These are phyloP conservation scores for Zygosaccharomyces bailii DNA, from an alignment of 805 yeast genomes.

Conservation along the genomic window DNA sequence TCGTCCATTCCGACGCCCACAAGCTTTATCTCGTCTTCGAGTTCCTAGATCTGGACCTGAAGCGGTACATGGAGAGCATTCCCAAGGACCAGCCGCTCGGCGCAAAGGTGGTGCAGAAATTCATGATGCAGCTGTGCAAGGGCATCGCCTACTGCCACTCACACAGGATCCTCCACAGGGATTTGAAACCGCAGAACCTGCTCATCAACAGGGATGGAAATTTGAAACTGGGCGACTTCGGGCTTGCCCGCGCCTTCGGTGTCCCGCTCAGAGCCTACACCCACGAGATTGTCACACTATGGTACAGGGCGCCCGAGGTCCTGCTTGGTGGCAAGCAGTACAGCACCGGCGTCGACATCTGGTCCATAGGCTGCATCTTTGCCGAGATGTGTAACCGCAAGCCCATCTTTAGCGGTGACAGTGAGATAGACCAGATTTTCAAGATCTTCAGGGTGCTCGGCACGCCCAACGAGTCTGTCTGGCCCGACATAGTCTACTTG, in stretches of 20 bases:
- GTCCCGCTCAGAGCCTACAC: constrained; percentile 97
- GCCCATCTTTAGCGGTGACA: constrained; percentile 93
- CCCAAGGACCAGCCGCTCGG: constrained; percentile 88
- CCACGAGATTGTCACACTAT: constrained; percentile 93
- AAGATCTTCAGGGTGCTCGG: constrained; percentile 93
- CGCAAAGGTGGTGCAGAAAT: constrained; percentile 76
- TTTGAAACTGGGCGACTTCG: constrained; percentile 92
- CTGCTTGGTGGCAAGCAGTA: constrained; percentile 91
- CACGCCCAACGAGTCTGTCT: constrained; percentile 90
- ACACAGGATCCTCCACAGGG: constrained; percentile 65
- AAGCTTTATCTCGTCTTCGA: constrained; percentile 92
- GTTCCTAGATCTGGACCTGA: constrained; percentile 87
- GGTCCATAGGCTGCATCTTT: constrained; percentile 98
- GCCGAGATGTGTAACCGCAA: constrained; percentile 99
- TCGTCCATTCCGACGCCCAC: constrained; percentile 88
- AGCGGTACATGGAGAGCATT: constrained; percentile 87
- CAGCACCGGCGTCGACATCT: constrained; percentile 94
- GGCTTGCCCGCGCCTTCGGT: constrained; percentile 95
- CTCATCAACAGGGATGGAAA: constrained; percentile 87
- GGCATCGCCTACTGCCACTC: constrained; percentile 74
- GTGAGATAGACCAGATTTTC: constrained; percentile 91
- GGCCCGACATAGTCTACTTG: constrained; percentile 94
- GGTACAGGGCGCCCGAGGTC: constrained; percentile 99
- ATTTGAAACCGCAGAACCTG: constrained; percentile 91
- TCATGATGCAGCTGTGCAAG: constrained; percentile 88